Percentiles rank a stretch among this genome's conserved stretches.
Evolutionary conservation across 129 eudicot species (phyloP).

Genomic region (Helianthus annuus): DNA sequence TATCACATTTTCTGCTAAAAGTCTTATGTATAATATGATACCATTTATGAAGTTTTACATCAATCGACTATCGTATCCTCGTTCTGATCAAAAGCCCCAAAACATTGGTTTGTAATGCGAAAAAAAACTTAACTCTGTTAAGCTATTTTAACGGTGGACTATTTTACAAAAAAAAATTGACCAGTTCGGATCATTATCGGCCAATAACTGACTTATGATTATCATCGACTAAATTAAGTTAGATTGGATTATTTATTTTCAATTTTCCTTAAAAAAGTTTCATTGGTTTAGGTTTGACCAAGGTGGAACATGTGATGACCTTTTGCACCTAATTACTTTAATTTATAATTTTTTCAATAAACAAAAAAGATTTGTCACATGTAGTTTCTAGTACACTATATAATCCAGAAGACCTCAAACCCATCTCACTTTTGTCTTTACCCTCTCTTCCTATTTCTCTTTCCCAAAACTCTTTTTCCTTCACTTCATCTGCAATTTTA

Average conservation of each 20-base stretch:
- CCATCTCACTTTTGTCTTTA: slow-evolving; percentile 57
- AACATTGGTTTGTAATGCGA: too few species aligned
- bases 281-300: slow-evolving; percentile 24
- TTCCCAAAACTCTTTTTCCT: slow-evolving; percentile 40
- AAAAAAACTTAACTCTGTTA: too few species aligned
- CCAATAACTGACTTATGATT: too few species aligned
- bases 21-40: neutral
- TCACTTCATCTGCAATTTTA: slow-evolving; percentile 36
- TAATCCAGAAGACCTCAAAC: slow-evolving; percentile 58
- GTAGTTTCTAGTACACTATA: slow-evolving; percentile 14
- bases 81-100: too few species aligned
- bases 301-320: slow-evolving; percentile 20
- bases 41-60: too few species aligned
- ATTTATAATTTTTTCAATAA: neutral
- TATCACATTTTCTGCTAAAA: neutral
- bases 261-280: too few species aligned
- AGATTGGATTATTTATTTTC: too few species aligned
- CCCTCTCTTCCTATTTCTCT: slow-evolving; percentile 47
- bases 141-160: too few species aligned
- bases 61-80: too few species aligned
- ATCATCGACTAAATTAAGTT: too few species aligned
- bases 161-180: too few species aligned
- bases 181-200: too few species aligned
- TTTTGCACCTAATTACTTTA: slow-evolving; percentile 19
- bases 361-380: slow-evolving; percentile 31